Conservation (phyloP, 1,284 basidiomycete genomes). For the Moesziomyces globuligerus region DNA sequence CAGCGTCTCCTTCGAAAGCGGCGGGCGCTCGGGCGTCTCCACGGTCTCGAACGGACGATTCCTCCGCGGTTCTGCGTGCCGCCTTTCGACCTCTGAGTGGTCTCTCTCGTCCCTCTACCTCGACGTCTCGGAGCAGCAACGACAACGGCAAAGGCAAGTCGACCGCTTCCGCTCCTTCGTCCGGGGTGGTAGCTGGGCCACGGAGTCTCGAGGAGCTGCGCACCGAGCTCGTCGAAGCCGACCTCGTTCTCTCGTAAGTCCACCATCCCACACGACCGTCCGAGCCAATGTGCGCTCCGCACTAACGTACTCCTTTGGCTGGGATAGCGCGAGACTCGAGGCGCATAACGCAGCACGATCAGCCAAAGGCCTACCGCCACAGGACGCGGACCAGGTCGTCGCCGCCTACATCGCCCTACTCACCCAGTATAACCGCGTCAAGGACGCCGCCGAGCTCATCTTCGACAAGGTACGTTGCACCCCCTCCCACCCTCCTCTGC, state of each 20-base stretch:
- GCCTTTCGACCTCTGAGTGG: conserved; percentile 31
- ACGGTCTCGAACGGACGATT: conserved; percentile 2
- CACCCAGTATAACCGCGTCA: conserved; percentile 41
- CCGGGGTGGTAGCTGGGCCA: conserved; percentile 1
- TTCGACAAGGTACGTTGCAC: conserved; percentile 34
- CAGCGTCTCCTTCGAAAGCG: conserved; percentile 34
- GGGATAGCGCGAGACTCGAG: conserved; percentile 18
- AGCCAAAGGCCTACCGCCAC: conserved; percentile 8
- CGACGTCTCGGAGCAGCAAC: no score
- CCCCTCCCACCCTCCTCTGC: no score
- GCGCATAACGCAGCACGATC: conserved; percentile 22
- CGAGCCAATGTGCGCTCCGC: no score
- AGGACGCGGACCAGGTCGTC: conserved; percentile 30
- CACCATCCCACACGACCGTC: not conserved
- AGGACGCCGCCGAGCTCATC: conserved; percentile 28
- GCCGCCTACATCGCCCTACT: conserved; percentile 31
- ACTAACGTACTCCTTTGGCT: no score
- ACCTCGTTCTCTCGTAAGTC: conserved; percentile 28
- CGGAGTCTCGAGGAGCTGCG: conserved; percentile 15
- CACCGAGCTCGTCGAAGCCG: conserved; percentile 24
- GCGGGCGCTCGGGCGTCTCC: not conserved
- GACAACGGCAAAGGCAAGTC: no score
- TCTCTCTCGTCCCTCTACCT: no score
- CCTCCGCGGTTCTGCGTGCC: conserved; percentile 16
- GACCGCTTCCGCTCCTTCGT: not conserved